Percentiles rank a stretch among this genome's conserved stretches.
Evolutionary conservation across 148 eudicot species (phyloP).

Genomic region (Camellia granthamiana): DNA sequence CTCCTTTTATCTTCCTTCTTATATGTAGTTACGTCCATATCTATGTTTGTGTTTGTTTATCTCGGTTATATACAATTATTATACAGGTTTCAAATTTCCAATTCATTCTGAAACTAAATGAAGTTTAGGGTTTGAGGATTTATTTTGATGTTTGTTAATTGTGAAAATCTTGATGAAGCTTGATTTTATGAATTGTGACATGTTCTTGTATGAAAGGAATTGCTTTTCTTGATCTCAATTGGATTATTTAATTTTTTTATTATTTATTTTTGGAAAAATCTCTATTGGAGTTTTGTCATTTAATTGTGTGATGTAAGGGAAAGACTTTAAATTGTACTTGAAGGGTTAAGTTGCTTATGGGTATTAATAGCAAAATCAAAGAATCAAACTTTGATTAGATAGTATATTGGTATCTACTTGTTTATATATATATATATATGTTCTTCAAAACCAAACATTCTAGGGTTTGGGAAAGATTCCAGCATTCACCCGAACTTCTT

Average conservation of each 20-base stretch:
- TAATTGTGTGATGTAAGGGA: no score
- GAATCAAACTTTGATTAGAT: no score
- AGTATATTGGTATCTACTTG: no score
- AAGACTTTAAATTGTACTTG: no score
- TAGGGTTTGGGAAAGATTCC: not conserved
- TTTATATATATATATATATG: no score
- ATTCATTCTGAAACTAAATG: not conserved
- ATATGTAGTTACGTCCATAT: not conserved
- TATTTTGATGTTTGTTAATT: not conserved
- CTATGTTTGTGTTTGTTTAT: not conserved
- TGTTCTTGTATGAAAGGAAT: not conserved
- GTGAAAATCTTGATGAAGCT: not conserved
- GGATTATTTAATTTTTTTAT: not conserved
- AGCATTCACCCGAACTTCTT: not conserved
- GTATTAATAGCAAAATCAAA: no score
- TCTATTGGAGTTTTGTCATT: no score
- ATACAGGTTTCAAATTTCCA: no score
- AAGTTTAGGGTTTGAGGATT: not conserved
- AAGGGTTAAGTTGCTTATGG: no score
- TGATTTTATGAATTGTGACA: not conserved
- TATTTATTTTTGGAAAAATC: not conserved
- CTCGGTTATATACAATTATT: not conserved
- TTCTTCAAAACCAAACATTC: no score
- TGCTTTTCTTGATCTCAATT: not conserved
- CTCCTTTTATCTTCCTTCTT: not conserved